Evolutionary conservation across 306 rosid genomes (phyloP), one percentile per base, ranked within the genome.

Genomic region (Cyamopsis tetragonoloba): DNA sequence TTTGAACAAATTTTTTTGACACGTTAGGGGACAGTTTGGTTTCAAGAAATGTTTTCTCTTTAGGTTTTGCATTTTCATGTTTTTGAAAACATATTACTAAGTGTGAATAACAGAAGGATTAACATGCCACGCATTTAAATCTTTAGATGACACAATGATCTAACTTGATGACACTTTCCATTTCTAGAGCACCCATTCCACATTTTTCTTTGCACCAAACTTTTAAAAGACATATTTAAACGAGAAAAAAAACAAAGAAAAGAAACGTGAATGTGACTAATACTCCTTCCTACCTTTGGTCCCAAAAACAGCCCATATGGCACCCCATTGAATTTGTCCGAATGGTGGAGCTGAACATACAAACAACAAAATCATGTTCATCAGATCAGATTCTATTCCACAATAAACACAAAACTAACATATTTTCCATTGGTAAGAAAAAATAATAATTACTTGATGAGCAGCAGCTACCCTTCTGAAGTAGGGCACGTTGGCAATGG

Each of bases 251-350:
- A 15, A 2, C 4, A 32, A 9, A n/a, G 27, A 65, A 37, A 15
- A 38, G 26, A 30, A 62, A 38, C 6, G 37, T 24, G 18, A 42
- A 24, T 27, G 55, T 23, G 26, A 9, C 87, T 19, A 15, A n/a
- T n/a, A n/a, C n/a, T n/a, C n/a, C n/a, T n/a, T n/a, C n/a, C n/a
- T n/a, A 92, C 96, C 89, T 81, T 84, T 0, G 97, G 99, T 79
- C 99, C 99, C 38, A 93, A 75, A 85, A 93, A 93, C 74, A 93
- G 80, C 27, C 99, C 99, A 50, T 90, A 93, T 10, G 99, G 99
- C 8, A 90, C 97, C 47, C 99, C 97, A 1, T 85, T 26, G 86
- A 93, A 93, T 75, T 88, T 90, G 62, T 90, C 99, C 3, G 96
- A 78, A 70, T 90, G 99, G 72, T 93, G 99, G 35, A 93, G 91